Evolutionary conservation across 169 alveolate genomes (phyloP).

Genomic region (Babesia ovis): DNA sequence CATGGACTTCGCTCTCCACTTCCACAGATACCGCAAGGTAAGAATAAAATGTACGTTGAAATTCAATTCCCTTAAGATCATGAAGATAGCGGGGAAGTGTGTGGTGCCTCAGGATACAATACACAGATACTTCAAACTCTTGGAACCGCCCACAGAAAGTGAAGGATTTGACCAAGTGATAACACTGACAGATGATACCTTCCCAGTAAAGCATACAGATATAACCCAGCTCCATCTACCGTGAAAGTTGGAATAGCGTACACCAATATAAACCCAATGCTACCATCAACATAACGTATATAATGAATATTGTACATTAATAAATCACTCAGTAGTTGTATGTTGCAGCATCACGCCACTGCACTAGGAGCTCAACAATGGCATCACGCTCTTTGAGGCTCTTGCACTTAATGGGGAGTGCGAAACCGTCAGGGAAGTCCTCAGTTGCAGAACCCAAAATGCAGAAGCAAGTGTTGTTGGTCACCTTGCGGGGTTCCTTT

Average conservation of each 20-base stretch:
- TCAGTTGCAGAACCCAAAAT: constrained; percentile 88
- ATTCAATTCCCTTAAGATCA: neutral
- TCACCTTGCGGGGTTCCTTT: constrained; percentile 85
- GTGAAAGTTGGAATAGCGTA: neutral
- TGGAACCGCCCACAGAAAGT: constrained; percentile 25
- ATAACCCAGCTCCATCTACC: constrained; percentile 45
- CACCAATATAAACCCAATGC: neutral
- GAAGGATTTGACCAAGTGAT: constrained; percentile 43
- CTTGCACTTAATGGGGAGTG: constrained; percentile 84
- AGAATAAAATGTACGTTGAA: neutral
- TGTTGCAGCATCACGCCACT: constrained; percentile 92
- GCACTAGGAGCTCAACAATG: constrained; percentile 83
- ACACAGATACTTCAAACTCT: constrained; percentile 2
- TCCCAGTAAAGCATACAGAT: constrained; percentile 43
- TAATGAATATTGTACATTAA: neutral
- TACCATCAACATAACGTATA: neutral
- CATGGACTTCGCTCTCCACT: constrained; percentile 29
- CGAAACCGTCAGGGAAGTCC: constrained; percentile 89
- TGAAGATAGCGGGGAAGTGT: neutral
- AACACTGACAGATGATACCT: constrained; percentile 39
- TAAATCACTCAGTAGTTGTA: constrained; percentile 72
- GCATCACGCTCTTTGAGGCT: constrained; percentile 86
- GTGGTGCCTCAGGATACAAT: constrained; percentile 1
- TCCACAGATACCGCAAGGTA: constrained; percentile 47
- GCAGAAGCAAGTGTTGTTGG: constrained; percentile 79